phyloP scores from a whole-genome alignment of 2,329 filamentous ascomycete genomes.

The Immersiporthe knoxdaviesiana region DNA sequence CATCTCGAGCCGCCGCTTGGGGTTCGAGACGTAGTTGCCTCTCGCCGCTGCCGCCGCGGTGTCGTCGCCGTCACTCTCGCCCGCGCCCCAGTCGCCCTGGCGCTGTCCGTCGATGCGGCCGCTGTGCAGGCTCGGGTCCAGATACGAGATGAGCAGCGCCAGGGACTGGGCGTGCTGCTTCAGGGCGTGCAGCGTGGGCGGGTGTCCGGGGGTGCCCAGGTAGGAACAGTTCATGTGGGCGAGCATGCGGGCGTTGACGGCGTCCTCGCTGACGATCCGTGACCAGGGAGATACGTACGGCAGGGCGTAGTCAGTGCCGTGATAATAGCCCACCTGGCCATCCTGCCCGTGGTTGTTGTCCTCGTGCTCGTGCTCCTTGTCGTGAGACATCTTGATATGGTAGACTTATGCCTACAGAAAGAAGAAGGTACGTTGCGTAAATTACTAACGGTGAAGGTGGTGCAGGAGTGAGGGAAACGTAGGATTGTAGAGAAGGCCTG shows the following conservation, averaged over 20 bases:
- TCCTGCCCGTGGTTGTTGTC: slow-evolving; percentile 28
- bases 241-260: slow-evolving; percentile 40
- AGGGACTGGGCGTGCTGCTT: slow-evolving; percentile 66
- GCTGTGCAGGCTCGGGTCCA: slow-evolving; percentile 45
- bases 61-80: slow-evolving; percentile 18
- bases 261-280: slow-evolving; percentile 37
- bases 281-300: slow-evolving; percentile 47
- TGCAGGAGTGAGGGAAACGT: background rate
- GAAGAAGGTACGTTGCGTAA: background rate
- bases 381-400: slow-evolving; percentile 25
- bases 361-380: slow-evolving; percentile 32
- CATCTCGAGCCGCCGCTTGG: slow-evolving; percentile 31
- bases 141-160: slow-evolving; percentile 52
- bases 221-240: slow-evolving; percentile 61
- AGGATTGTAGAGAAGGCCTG: background rate
- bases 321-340: slow-evolving; percentile 42
- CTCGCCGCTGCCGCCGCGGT: background rate
- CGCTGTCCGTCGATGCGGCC: slow-evolving; percentile 36
- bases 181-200: slow-evolving; percentile 59
- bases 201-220: slow-evolving; percentile 53
- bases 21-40: slow-evolving; percentile 1
- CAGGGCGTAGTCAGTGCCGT: slow-evolving; percentile 45
- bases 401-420: background rate
- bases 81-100: slow-evolving; percentile 15
- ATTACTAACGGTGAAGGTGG: no score